phyloP scores from a whole-genome alignment of 345 rosid species.

The Syzygium oleosum region DNA sequence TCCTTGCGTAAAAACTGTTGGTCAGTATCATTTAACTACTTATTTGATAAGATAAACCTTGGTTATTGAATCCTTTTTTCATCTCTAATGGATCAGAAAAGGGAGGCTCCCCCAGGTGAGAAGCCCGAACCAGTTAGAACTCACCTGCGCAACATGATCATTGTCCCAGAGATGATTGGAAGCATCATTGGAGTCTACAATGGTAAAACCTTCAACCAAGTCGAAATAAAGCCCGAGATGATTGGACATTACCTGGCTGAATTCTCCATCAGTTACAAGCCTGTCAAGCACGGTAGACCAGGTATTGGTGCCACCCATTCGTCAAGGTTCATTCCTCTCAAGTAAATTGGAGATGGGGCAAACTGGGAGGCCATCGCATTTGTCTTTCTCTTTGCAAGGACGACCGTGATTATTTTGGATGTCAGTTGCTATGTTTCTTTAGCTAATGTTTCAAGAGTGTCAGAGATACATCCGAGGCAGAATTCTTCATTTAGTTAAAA shows the following conservation, averaged over 20 bases:
- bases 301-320: slow-evolving; percentile 99
- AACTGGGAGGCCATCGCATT: background rate
- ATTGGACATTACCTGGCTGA: slow-evolving; percentile 80
- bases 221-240: slow-evolving; percentile 97
- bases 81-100: slow-evolving; percentile 44
- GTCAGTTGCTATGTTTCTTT: background rate
- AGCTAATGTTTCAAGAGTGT: background rate
- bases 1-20: background rate
- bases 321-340: slow-evolving; percentile 93
- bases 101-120: slow-evolving; percentile 94
- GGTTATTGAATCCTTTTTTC: background rate
- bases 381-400: background rate
- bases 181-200: slow-evolving; percentile 92
- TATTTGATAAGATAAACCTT: background rate
- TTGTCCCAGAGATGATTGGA: slow-evolving; percentile 96
- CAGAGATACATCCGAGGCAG: background rate
- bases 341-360: slow-evolving; percentile 23
- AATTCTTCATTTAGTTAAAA: background rate
- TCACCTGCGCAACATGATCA: slow-evolving; percentile 85
- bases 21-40: background rate
- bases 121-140: slow-evolving; percentile 94
- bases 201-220: slow-evolving; percentile 92
- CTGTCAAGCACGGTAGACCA: slow-evolving; percentile 96
- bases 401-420: background rate
- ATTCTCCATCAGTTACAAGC: slow-evolving; percentile 83